Percentiles rank a stretch among this genome's conserved stretches.
Evolutionary conservation across 2,329 filamentous ascomycete species (phyloP).

Genomic region (Microsporum canis): DNA sequence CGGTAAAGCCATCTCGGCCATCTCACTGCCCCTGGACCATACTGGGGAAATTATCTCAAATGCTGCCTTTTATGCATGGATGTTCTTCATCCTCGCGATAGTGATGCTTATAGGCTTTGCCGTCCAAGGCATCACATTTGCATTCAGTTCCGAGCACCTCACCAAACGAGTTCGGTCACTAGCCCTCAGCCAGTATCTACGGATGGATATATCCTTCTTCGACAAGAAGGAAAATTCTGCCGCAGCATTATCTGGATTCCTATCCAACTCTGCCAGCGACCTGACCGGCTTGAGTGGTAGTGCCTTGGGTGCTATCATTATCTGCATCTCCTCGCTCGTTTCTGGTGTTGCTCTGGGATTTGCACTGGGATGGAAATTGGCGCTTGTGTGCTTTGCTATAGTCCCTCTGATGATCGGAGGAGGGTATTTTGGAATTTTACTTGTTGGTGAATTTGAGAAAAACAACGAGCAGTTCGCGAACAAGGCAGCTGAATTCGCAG

Average conservation of each 20-base stretch:
- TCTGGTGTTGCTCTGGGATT: constrained; percentile 49
- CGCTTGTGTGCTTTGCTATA: constrained; percentile 56
- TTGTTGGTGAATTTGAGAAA: constrained; percentile 49
- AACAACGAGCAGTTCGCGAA: constrained; percentile 42
- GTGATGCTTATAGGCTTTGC: constrained; percentile 52
- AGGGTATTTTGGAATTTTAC: constrained; percentile 55
- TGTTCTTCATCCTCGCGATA: constrained; percentile 51
- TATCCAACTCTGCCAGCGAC: constrained; percentile 57
- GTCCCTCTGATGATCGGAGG: constrained; percentile 58
- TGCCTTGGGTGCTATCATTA: constrained; percentile 56
- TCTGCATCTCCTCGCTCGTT: constrained; percentile 58
- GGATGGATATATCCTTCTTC: constrained; percentile 61
- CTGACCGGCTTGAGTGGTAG: constrained; percentile 59
- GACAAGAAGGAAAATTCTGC: constrained; percentile 53
- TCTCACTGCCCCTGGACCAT: constrained; percentile 43
- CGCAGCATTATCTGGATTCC: constrained; percentile 51
- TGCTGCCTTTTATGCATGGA: constrained; percentile 45
- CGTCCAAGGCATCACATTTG: constrained; percentile 48
- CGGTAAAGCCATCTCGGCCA: constrained; percentile 47
- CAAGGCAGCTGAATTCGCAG: constrained; percentile 40
- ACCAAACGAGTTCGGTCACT: constrained; percentile 53
- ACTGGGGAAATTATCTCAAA: constrained; percentile 38
- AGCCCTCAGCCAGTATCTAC: constrained; percentile 53
- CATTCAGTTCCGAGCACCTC: constrained; percentile 51
- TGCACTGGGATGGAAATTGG: constrained; percentile 65